Percentiles rank a stretch among this genome's conserved stretches.
phyloP scores from a whole-genome alignment of 331 rosid species.

The Acacia concinna region DNA sequence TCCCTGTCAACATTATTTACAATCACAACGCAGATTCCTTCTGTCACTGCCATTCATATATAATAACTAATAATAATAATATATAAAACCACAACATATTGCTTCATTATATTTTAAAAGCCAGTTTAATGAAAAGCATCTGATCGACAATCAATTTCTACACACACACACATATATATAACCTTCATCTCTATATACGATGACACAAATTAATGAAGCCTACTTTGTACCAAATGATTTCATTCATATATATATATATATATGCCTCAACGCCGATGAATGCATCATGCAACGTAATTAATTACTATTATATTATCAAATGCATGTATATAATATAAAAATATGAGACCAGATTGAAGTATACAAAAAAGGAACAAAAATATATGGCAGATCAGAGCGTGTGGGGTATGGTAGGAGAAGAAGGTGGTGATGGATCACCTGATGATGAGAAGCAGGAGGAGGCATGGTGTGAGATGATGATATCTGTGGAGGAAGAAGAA shows the following conservation, averaged over 20 bases:
- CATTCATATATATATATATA: neutral
- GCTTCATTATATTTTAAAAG: neutral
- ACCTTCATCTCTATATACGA: too few species aligned
- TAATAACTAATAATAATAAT: neutral
- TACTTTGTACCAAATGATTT: neutral
- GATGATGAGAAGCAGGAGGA: slow-evolving; percentile 35
- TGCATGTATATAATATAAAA: too few species aligned
- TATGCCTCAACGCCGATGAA: neutral
- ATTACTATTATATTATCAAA: too few species aligned
- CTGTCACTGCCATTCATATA: neutral
- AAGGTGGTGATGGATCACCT: too few species aligned
- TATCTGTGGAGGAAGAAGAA: neutral
- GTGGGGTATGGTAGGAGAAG: too few species aligned
- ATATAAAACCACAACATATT: neutral
- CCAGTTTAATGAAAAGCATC: neutral
- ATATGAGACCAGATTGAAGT: too few species aligned
- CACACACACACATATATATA: too few species aligned
- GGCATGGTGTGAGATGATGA: slow-evolving; percentile 24
- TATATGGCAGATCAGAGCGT: too few species aligned
- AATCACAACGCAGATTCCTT: slow-evolving; percentile 17
- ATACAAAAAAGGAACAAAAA: too few species aligned
- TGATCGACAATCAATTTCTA: too few species aligned
- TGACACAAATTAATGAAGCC: neutral
- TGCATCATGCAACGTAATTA: too few species aligned
- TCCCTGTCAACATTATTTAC: slow-evolving; percentile 60